Base-by-base conservation (phyloP, 1,284 basidiomycete species). In the Melampsora americana region DNA sequence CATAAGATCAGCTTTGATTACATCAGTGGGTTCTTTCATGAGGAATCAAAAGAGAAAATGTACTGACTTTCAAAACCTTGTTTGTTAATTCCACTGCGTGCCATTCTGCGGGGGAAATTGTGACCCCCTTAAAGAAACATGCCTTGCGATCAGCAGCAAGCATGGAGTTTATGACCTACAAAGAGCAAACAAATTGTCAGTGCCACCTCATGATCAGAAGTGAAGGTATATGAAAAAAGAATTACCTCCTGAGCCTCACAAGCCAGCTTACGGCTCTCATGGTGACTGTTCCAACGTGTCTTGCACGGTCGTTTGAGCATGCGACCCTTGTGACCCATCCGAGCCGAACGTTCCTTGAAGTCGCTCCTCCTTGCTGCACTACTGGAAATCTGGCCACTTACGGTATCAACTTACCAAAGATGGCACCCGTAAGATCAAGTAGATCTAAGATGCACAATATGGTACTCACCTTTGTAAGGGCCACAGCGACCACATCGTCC, bases 291-390 rank as follows among this genome's bases (percentile, higher is more conserved):
- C 62, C 62, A 65, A n/a, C 62, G 35, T 3, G 35, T 35, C 16
- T 39, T 65, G 12, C 62, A 32, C 30, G 35, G n/a, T n/a, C n/a
- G n/a, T n/a, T n/a, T n/a, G n/a, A n/a, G n/a, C n/a, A n/a, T n/a
- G n/a, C n/a, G n/a, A 65, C 62, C 62, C 62, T 65, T 32, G n/a
- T 39, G 35, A 32, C 62, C 35, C 35, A 35, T 35, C 9, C 35
- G 35, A 35, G 35, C 18, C 1, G 62, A 1, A 9, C n/a, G 23
- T 18, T 16, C 62, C 32, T 65, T 65, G 12, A 65, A 39, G 5
- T 65, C 44, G 9, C 35, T 32, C 35, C 35, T 32, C 23, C 44
- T 30, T 6, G 62, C 62, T 39, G 44, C 12, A 16, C 26, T n/a
- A 65, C 44, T 35, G 35, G 44, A 32, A 42, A 39, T 65, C 18